phyloP scores from a whole-genome alignment of 2,329 filamentous ascomycete genomes.

The Chaetomiaceae sp. region DNA sequence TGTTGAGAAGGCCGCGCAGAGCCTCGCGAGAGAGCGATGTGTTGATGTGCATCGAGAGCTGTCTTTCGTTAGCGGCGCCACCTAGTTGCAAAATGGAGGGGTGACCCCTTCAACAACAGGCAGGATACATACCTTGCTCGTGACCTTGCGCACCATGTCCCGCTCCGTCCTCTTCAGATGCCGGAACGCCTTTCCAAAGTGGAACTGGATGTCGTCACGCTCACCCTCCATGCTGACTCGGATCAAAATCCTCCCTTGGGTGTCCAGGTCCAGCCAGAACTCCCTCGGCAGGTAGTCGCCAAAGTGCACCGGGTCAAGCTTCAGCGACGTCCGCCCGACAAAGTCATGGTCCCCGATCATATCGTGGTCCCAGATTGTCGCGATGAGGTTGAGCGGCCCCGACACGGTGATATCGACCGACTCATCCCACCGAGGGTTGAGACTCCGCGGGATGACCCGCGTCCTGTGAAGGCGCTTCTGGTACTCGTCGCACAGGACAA shows the following conservation, averaged over 20 bases:
- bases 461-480: slow-evolving; percentile 96
- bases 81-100: too few relatives aligned
- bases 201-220: slow-evolving; percentile 96
- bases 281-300: slow-evolving; percentile 92
- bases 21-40: slow-evolving; percentile 80
- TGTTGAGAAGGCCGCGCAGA: slow-evolving; percentile 67
- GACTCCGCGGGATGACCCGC: slow-evolving; percentile 79
- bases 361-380: slow-evolving; percentile 98
- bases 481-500: slow-evolving; percentile 94
- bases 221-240: slow-evolving; percentile 98
- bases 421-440: slow-evolving; percentile 97
- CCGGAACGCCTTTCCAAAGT: slow-evolving; percentile 95
- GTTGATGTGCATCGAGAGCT: slow-evolving; percentile 92
- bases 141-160: slow-evolving; percentile 97
- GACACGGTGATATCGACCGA: slow-evolving; percentile 92
- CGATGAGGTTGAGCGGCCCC: slow-evolving; percentile 87
- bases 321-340: slow-evolving; percentile 91
- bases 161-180: slow-evolving; percentile 92
- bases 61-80: slow-evolving; percentile 7
- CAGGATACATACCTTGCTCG: slow-evolving; percentile 70
- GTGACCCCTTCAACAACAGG: background rate
- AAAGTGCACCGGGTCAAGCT: slow-evolving; percentile 96
- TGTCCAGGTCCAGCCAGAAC: slow-evolving; percentile 97
- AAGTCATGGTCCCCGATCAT: slow-evolving; percentile 96
- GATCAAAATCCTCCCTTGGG: slow-evolving; percentile 82